These are phyloP conservation scores for Physcomitrellopsis africana DNA, from an alignment of 225 moss, liverwort and hornwort species.

Conservation along the genomic window DNA sequence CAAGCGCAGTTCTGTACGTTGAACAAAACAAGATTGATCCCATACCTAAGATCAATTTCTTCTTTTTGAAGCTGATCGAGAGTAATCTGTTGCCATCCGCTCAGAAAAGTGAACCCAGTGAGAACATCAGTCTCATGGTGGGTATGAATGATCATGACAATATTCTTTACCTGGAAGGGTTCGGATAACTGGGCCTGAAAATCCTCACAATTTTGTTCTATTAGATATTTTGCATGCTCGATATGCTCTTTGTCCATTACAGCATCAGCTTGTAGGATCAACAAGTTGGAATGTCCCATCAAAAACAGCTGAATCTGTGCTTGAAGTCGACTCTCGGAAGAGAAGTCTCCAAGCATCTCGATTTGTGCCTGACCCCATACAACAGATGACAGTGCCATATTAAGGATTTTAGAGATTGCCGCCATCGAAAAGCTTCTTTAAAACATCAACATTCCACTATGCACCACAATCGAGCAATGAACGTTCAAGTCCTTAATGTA, in stretches of 20 bases:
- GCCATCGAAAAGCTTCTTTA: no score
- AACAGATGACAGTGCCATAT: constrained; percentile 8
- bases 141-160: constrained; percentile 57
- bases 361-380: constrained; percentile 50
- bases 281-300: constrained; percentile 36
- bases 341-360: constrained; percentile 65
- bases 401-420: not conserved
- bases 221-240: constrained; percentile 55
- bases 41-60: constrained; percentile 57
- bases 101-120: constrained; percentile 64
- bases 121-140: constrained; percentile 50
- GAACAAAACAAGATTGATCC: not conserved
- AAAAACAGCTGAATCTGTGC: constrained; percentile 49
- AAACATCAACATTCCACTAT: no score
- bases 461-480: no score
- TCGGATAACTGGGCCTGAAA: constrained; percentile 40
- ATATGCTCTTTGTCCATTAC: constrained; percentile 59
- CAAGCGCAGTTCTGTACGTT: not conserved
- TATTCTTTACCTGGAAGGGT: constrained; percentile 40
- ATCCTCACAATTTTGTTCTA: constrained; percentile 51
- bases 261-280: constrained; percentile 63
- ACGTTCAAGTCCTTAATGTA: no score
- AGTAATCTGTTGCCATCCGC: constrained; percentile 65
- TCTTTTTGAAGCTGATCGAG: constrained; percentile 64
- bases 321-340: constrained; percentile 61